A percentile compares a stretch with the other conserved stretches of the same genome.
phyloP scores from a whole-genome alignment of 2,329 filamentous ascomycete genomes.

The Knoxdaviesia proteae region DNA sequence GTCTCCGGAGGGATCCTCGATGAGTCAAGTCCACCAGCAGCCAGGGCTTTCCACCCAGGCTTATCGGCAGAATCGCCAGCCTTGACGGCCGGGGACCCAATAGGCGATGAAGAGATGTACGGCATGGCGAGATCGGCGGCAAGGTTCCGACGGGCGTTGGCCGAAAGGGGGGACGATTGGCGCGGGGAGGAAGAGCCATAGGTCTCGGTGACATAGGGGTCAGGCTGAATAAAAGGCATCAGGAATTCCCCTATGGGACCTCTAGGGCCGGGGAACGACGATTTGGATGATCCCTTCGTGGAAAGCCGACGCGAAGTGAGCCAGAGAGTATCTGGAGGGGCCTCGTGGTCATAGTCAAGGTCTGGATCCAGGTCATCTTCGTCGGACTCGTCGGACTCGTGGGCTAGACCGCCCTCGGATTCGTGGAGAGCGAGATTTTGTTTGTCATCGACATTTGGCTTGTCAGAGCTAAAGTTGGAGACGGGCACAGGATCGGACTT shows the following conservation, averaged over 20 bases:
- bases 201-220: neutral
- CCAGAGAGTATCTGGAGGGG: conserved; percentile 15
- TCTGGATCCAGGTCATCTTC: conserved; percentile 8
- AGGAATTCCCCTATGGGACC: conserved; percentile 12
- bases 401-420: too few species aligned
- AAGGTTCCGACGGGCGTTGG: conserved; percentile 2
- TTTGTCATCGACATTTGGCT: too few species aligned
- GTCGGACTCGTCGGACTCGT: neutral
- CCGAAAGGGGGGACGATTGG: neutral
- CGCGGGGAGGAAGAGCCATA: too few species aligned
- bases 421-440: too few species aligned
- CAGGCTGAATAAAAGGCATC: conserved; percentile 9
- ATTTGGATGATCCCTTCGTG: neutral
- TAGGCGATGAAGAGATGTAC: conserved; percentile 11
- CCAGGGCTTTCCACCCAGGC: neutral
- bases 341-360: conserved; percentile 3
- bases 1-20: neutral
- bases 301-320: conserved; percentile 7
- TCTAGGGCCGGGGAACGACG: conserved; percentile 5
- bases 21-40: neutral
- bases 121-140: conserved; percentile 13
- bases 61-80: conserved; percentile 4
- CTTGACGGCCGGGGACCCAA: conserved; percentile 4
- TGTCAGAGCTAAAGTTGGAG: neutral
- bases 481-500: conserved; percentile 1